A percentile compares a stretch with the other conserved stretches of the same genome.
phyloP scores from a whole-genome alignment of 306 rosid genomes.

The Prunus mira region DNA sequence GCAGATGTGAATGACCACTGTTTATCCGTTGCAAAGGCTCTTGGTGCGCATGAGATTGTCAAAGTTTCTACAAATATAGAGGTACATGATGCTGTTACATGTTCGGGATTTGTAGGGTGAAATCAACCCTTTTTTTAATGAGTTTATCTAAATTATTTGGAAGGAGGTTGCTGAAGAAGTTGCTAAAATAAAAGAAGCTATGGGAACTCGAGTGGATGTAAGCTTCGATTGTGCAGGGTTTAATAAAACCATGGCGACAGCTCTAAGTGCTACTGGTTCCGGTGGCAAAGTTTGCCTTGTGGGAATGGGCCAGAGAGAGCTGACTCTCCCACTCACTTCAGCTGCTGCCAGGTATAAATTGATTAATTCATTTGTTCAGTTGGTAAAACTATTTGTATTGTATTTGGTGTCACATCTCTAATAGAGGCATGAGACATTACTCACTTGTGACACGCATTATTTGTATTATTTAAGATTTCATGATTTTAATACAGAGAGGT shows the following conservation, averaged over 20 bases:
- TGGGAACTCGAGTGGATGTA: slow-evolving; percentile 31
- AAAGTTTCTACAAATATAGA: slow-evolving; percentile 31
- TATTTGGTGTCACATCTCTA: neutral
- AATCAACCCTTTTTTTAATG: no score
- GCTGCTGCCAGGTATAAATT: slow-evolving; percentile 32
- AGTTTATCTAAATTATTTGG: neutral
- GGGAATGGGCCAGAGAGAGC: slow-evolving; percentile 32
- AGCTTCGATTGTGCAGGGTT: slow-evolving; percentile 44
- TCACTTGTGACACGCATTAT: neutral
- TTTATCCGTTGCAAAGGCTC: slow-evolving; percentile 38
- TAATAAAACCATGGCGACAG: slow-evolving; percentile 41
- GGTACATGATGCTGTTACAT: slow-evolving; percentile 4
- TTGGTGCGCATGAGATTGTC: slow-evolving; percentile 35
- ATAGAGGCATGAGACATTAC: neutral
- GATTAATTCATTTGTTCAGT: neutral
- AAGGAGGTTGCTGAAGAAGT: slow-evolving; percentile 41
- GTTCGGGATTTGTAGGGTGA: no score
- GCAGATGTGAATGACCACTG: slow-evolving; percentile 39
- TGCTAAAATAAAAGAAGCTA: slow-evolving; percentile 21
- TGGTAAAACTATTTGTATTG: neutral
- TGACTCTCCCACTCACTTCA: slow-evolving; percentile 34
- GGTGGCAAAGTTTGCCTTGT: slow-evolving; percentile 50
- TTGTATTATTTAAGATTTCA: neutral
- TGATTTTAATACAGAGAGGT: slow-evolving; percentile 26
- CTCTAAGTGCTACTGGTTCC: slow-evolving; percentile 31